Conservation (phyloP, 768 basidiomycete genomes). For the Lentinula detonsa region DNA sequence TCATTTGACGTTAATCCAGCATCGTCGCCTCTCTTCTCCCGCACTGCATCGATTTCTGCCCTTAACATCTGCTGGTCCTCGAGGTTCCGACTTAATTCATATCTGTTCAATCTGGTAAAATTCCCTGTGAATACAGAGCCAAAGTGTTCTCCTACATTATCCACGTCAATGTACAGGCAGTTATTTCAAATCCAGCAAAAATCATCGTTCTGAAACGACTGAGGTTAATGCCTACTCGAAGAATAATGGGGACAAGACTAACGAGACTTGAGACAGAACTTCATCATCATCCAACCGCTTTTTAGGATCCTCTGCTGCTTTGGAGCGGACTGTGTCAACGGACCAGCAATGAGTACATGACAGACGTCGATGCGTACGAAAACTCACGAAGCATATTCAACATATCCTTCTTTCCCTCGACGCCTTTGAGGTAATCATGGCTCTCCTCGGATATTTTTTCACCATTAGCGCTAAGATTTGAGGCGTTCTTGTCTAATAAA, state of each 20-base stretch:
- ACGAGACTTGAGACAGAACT: constrained; percentile 40
- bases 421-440: constrained; percentile 14
- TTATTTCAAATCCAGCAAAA: constrained; percentile 56
- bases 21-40: constrained; percentile 10
- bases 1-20: constrained; percentile 16
- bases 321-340: constrained; percentile 40
- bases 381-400: constrained; percentile 36
- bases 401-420: constrained; percentile 23
- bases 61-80: constrained; percentile 57
- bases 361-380: neutral
- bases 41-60: constrained; percentile 37
- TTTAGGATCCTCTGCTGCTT: constrained; percentile 39
- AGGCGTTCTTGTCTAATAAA: constrained; percentile 29
- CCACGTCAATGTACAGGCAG: constrained; percentile 54
- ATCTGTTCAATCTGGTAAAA: constrained; percentile 3
- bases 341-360: neutral
- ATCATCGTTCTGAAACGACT: constrained; percentile 29
- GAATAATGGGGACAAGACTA: neutral
- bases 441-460: constrained; percentile 16
- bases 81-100: constrained; percentile 55
- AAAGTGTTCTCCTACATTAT: constrained; percentile 23
- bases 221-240: neutral
- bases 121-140: neutral
- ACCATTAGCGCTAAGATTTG: constrained; percentile 15
- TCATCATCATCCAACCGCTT: constrained; percentile 42